Evolutionary conservation across 352 stramenopile genomes (phyloP).

Genomic region (Phytopythium litorale): DNA sequence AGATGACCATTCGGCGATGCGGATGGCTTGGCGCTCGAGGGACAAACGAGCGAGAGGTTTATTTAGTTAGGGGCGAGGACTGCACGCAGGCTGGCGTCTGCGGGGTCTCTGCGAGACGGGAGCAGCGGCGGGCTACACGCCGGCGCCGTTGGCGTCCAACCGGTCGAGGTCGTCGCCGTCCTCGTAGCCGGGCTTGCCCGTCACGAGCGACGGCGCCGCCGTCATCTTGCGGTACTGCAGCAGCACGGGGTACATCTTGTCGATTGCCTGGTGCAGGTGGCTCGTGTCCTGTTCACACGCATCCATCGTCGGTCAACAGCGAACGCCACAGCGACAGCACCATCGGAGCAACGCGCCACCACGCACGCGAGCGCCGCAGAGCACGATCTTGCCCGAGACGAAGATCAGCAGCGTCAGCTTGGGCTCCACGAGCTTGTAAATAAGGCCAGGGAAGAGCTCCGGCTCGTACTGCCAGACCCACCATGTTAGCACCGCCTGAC

Average conservation of each 20-base stretch:
- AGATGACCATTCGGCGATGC: background rate
- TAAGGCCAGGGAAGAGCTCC: constrained; percentile 99
- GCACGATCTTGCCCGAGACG: constrained; percentile 98
- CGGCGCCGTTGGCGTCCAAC: constrained; percentile 52
- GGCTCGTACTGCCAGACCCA: constrained; percentile 96
- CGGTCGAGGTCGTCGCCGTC: constrained; percentile 64
- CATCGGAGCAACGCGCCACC: constrained; percentile 15
- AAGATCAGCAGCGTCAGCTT: constrained; percentile 99
- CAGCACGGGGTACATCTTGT: constrained; percentile 69
- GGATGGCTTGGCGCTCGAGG: background rate
- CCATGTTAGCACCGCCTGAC: background rate
- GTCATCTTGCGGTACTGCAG: constrained; percentile 76
- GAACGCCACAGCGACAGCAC: too few species aligned
- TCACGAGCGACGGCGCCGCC: constrained; percentile 60
- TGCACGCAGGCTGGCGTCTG: background rate
- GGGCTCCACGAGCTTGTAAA: constrained; percentile 97
- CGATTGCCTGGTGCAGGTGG: constrained; percentile 55
- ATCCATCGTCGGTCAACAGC: background rate
- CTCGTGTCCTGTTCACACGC: constrained; percentile 30
- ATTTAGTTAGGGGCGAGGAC: background rate
- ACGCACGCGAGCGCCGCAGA: constrained; percentile 96
- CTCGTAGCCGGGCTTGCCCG: constrained; percentile 63
- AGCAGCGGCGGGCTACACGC: constrained; percentile 8
- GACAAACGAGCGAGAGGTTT: background rate
- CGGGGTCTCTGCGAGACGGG: background rate